Evolutionary conservation across 768 basidiomycete genomes (phyloP).

Genomic region (Pleurotus djamor): DNA sequence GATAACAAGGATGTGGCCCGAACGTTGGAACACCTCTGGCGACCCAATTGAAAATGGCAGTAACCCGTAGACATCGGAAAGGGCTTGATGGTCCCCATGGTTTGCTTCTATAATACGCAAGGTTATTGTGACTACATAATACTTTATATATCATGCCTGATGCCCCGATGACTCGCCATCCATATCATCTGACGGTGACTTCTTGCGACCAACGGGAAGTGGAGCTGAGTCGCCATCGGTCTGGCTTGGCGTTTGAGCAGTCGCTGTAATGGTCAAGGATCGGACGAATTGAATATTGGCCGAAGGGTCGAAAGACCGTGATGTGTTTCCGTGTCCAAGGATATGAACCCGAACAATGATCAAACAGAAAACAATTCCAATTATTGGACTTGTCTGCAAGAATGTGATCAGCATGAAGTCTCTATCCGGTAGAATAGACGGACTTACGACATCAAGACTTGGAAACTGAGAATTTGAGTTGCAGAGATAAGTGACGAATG

Average conservation of each 20-base stretch:
- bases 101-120: too few species aligned
- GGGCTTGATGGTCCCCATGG: too few species aligned
- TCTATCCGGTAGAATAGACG: background rate
- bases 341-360: background rate
- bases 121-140: too few species aligned
- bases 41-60: too few species aligned
- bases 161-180: too few species aligned
- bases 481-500: background rate
- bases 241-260: background rate
- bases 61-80: too few species aligned
- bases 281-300: background rate
- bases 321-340: background rate
- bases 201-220: background rate
- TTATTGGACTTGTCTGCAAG: background rate
- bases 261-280: background rate
- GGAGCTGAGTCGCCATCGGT: background rate
- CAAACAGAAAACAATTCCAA: background rate
- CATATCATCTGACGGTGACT: too few species aligned
- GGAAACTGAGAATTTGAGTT: background rate
- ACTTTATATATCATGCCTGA: too few species aligned
- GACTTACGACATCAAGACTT: background rate
- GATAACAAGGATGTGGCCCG: too few species aligned
- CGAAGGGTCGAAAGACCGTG: background rate
- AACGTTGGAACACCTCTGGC: too few species aligned
- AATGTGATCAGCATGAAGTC: conserved; percentile 5